Evolutionary conservation across 768 basidiomycete species (phyloP), one percentile per base, ranked within the genome.

Genomic region (Russula sp.): DNA sequence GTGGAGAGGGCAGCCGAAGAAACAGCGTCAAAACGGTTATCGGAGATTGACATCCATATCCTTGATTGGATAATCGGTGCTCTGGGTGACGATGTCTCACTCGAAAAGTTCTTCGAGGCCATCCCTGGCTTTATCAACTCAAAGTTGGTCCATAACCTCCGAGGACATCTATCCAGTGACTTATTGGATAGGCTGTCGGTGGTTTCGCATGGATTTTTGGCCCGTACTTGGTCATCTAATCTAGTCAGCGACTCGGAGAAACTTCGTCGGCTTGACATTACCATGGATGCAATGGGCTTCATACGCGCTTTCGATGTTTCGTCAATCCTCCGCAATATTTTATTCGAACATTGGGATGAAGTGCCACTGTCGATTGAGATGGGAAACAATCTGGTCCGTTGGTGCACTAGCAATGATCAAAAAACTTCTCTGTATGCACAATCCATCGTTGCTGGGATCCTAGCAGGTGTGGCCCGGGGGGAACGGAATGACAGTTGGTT

Each of bases 401-500:
- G 22, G 32, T 20, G 49, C 48, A n/a, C 32, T 30, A n/a, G 11
- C 22, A 2, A 26, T 1, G 18, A 32, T 32, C 1, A 30, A 0
- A 0, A 10, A 2, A 34, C 18, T 20, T 8, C 26, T 30, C 26
- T 18, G 2, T 40, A 26, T 13, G 36, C 36, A 20, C 51, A 18
- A 18, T 14, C 18, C 26, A n/a, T 42, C 1, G 14, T 36, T n/a
- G 32, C 44, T 16, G 0, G 10, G 2, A 28, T 51, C 49, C 32
- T 51, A n/a, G 34, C 30, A n/a, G 4, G 4, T 26, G 2, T 14
- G n/a, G n/a, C n/a, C n/a, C n/a, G n/a, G 14, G 5, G 2, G 32
- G 18, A 40, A 24, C 26, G n/a, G 10, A 24, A 61, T 11, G 59
- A 53, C 18, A 40, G 11, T 34, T 61, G 59, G 51, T 11, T 42